Evolutionary conservation across 768 basidiomycete genomes (phyloP), one percentile per base, ranked within the genome.

Genomic region (Pisolithus orientalis): DNA sequence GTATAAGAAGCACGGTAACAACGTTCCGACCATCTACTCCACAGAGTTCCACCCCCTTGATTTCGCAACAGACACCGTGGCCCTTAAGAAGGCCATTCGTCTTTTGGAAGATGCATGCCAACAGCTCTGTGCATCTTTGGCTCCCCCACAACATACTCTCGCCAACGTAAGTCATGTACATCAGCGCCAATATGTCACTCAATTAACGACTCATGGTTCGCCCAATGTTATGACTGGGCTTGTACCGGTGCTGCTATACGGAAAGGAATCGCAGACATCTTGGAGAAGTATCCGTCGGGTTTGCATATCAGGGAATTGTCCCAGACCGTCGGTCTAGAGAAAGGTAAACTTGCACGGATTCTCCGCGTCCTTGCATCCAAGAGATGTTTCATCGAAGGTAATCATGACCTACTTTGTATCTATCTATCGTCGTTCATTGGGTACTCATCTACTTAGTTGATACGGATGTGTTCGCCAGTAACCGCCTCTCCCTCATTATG

Each of bases 81-180:
- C 8, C 25, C 44, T 44, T 11, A 44, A n/a, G 44, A 44, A 44
- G 44, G 57, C 50, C 14, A 60, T 57, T 38, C 70, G 72, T 37
- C 71, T 71, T 0, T 60, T 77, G 49, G 74, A 75, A 44, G 40
- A 53, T 25, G 59, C 60, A 6, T 70, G 70, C 56, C 61, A 60
- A 17, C 72, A 70, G 53, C 44, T 73, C 32, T 69, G 70, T 53
- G 46, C 64, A 13, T 67, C 68, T 25, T 59, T 72, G 13, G 68
- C 70, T 11, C 70, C 61, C 0, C 72, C 71, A 13, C 50, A 59
- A 6, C 71, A 71, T 47, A 65, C 60, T 6, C 58, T 62, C 2
- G 51, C 63, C 43, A 71, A 70, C 31, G 71, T 72, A 48, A 39
- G 66, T 21, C 40, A 9, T 32, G 29, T 1, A 2, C 14, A 24